Evolutionary conservation across 1,284 basidiomycete genomes (phyloP).

Genomic region (Ustanciosporium gigantosporum): DNA sequence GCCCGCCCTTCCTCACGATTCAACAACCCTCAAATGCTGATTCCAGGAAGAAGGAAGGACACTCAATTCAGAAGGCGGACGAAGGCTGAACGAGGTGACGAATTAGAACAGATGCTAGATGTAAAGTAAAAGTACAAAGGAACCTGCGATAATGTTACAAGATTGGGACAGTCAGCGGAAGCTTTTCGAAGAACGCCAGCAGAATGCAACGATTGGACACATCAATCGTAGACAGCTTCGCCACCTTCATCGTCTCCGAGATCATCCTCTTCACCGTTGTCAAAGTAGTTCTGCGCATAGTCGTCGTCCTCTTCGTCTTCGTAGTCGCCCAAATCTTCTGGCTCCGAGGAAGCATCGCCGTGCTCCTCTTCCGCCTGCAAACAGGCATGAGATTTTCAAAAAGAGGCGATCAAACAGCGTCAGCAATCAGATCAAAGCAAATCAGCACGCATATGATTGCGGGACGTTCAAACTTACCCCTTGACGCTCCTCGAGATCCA

Average conservation of each 20-base stretch:
- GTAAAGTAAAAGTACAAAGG: too few relatives aligned
- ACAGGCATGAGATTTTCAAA: background rate
- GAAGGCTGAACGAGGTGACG: too few relatives aligned
- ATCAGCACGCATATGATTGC: background rate
- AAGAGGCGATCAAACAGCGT: background rate
- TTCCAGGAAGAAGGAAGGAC: too few relatives aligned
- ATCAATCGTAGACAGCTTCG: conserved; percentile 51
- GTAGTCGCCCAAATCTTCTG: conserved; percentile 55
- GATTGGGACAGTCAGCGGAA: too few relatives aligned
- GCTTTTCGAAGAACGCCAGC: too few relatives aligned
- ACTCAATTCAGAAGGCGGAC: too few relatives aligned
- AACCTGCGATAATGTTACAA: too few relatives aligned
- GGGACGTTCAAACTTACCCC: too few relatives aligned
- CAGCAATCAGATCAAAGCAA: background rate
- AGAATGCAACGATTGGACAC: too few relatives aligned
- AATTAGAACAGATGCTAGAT: too few relatives aligned
- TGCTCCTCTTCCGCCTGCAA: conserved; percentile 43
- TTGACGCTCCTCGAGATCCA: conserved; percentile 44
- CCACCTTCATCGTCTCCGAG: conserved; percentile 47
- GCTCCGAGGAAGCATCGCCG: conserved; percentile 42
- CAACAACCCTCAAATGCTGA: too few relatives aligned
- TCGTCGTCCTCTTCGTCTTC: conserved; percentile 60
- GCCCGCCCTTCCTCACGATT: too few relatives aligned
- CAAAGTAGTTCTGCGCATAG: conserved; percentile 59
- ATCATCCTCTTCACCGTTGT: conserved; percentile 59